A percentile compares a stretch with the other conserved stretches of the same genome.
These are phyloP conservation scores for Spatholobus suberectus DNA, from an alignment of 306 rosid species.

Conservation along the genomic window DNA sequence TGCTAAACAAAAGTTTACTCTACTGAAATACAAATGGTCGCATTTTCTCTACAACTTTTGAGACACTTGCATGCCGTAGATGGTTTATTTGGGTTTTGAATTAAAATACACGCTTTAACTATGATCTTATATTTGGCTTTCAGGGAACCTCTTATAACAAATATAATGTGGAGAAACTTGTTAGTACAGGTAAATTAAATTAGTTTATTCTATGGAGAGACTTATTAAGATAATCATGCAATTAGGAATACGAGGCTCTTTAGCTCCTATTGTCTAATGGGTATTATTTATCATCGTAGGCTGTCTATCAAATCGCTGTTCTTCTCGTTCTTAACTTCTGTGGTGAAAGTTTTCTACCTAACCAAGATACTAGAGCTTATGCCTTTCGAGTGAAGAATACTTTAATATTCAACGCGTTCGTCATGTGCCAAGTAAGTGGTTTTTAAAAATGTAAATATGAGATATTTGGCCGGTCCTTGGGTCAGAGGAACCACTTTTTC, in stretches of 20 bases:
- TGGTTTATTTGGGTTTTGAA: slow-evolving; percentile 32
- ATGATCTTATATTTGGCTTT: slow-evolving; percentile 45
- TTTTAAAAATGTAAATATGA: slow-evolving; percentile 4
- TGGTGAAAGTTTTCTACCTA: slow-evolving; percentile 62
- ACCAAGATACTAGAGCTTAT: slow-evolving; percentile 34
- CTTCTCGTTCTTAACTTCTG: slow-evolving; percentile 81
- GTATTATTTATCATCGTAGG: slow-evolving; percentile 57
- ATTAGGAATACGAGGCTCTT: slow-evolving; percentile 17
- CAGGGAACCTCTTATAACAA: slow-evolving; percentile 98
- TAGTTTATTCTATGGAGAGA: slow-evolving; percentile 7
- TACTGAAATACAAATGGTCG: slow-evolving; percentile 18
- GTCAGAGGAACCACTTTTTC: slow-evolving; percentile 12
- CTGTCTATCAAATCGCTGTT: slow-evolving; percentile 76
- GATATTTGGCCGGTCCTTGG: slow-evolving; percentile 18
- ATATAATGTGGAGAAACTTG: slow-evolving; percentile 98
- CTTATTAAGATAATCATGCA: slow-evolving; percentile 4
- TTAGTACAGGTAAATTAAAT: slow-evolving; percentile 77
- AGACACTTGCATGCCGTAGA: neutral
- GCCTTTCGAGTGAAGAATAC: slow-evolving; percentile 70
- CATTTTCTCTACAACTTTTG: slow-evolving; percentile 24
- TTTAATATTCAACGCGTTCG: slow-evolving; percentile 88
- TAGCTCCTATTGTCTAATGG: slow-evolving; percentile 11
- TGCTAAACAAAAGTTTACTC: neutral
- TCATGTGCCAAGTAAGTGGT: slow-evolving; percentile 83
- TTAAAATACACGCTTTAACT: slow-evolving; percentile 31